Conservation (phyloP, 1,139 yeast genomes). For the Kluyveromyces sp. region DNA sequence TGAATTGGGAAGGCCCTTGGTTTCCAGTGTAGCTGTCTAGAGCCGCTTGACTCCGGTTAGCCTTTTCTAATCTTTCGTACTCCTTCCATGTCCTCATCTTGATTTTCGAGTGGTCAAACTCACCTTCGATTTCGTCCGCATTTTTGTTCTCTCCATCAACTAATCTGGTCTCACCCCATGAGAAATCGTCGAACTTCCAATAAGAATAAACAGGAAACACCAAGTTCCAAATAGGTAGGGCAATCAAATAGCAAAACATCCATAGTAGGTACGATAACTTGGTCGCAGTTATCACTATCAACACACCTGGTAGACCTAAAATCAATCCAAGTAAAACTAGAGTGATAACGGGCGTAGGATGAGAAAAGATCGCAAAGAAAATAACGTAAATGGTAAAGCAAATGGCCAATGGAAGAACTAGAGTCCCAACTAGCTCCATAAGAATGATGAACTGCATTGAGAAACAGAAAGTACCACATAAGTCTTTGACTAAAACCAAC, state of each 20-base stretch:
- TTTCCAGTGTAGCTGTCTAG: neutral
- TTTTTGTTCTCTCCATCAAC: conserved; percentile 63
- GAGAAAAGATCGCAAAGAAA: conserved; percentile 65
- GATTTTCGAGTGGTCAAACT: conserved; percentile 81
- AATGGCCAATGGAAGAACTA: conserved; percentile 90
- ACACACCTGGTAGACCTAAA: conserved; percentile 82
- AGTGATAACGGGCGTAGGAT: conserved; percentile 78
- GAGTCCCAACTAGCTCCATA: conserved; percentile 82
- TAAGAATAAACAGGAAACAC: conserved; percentile 81
- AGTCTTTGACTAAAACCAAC: conserved; percentile 75
- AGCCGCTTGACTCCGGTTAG: conserved; percentile 7
- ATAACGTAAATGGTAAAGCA: conserved; percentile 80
- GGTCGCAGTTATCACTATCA: conserved; percentile 85
- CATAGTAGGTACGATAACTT: conserved; percentile 69
- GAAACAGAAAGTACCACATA: conserved; percentile 95
- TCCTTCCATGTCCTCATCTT: conserved; percentile 93
- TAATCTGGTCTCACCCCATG: conserved; percentile 97
- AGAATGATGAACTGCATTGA: conserved; percentile 94
- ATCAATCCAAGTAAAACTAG: conserved; percentile 72
- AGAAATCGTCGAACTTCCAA: conserved; percentile 97
- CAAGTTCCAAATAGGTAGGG: conserved; percentile 93
- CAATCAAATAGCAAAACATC: conserved; percentile 72
- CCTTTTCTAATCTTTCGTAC: conserved; percentile 58
- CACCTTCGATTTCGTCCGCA: conserved; percentile 63
- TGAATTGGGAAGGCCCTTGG: conserved; percentile 2